Conservation (phyloP, 805 yeast species). For the Saccharomyces eubayanus region DNA sequence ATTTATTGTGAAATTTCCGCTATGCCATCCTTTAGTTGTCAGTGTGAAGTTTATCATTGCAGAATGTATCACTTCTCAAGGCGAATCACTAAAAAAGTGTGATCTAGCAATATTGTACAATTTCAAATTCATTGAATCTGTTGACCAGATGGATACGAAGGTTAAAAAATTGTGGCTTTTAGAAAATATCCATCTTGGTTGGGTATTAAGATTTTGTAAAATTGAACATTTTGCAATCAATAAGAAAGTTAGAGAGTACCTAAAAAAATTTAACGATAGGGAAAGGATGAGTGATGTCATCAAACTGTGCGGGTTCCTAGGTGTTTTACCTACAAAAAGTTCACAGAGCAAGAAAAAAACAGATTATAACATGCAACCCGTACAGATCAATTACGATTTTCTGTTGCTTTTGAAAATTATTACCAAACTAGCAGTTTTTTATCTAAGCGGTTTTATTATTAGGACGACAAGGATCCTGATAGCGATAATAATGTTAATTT, state of each 20-base stretch:
- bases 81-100: not conserved
- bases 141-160: not conserved
- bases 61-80: slow-evolving; percentile 1
- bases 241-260: not conserved
- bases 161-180: not conserved
- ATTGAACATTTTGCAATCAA: not conserved
- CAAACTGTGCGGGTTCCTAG: slow-evolving; percentile 55
- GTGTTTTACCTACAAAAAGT: slow-evolving; percentile 29
- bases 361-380: not conserved
- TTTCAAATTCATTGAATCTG: not conserved
- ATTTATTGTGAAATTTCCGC: slow-evolving; percentile 40
- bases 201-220: not conserved
- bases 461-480: slow-evolving; percentile 8
- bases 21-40: slow-evolving; percentile 35
- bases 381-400: slow-evolving; percentile 7
- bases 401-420: slow-evolving; percentile 7
- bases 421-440: slow-evolving; percentile 3
- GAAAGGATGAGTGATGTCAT: slow-evolving; percentile 6
- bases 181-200: not conserved
- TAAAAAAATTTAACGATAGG: not conserved
- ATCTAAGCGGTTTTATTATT: slow-evolving; percentile 7
- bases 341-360: slow-evolving; percentile 1
- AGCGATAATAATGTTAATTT: not conserved
- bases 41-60: slow-evolving; percentile 21
- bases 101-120: not conserved